Conservation (phyloP, 2,329 filamentous ascomycete genomes). For the Lomentospora prolificans region DNA sequence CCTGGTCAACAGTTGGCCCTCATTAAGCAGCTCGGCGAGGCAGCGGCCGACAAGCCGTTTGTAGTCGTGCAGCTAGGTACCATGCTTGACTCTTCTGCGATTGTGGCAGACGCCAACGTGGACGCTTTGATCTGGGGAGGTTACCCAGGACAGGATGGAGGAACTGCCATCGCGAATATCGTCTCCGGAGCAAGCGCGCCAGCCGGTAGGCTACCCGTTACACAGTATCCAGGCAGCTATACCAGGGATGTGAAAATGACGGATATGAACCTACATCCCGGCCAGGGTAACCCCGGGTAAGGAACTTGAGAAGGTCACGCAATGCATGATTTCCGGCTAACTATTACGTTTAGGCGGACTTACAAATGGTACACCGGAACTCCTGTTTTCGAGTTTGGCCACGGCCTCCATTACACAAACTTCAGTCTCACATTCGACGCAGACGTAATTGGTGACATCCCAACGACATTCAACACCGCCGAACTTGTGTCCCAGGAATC, state of each 20-base stretch:
- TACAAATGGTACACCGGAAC: slow-evolving; percentile 46
- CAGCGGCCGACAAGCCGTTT: slow-evolving; percentile 32
- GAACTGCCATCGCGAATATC: slow-evolving; percentile 42
- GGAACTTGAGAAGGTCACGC: neutral
- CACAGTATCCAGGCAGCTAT: slow-evolving; percentile 45
- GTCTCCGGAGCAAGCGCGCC: slow-evolving; percentile 38
- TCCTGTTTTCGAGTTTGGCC: slow-evolving; percentile 41
- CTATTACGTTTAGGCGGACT: slow-evolving; percentile 27
- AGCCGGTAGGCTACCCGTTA: slow-evolving; percentile 43
- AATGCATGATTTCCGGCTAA: neutral
- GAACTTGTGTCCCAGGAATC: slow-evolving; percentile 21
- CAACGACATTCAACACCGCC: slow-evolving; percentile 19
- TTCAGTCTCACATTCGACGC: slow-evolving; percentile 25
- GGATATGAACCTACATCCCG: slow-evolving; percentile 44
- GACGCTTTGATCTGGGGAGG: slow-evolving; percentile 45
- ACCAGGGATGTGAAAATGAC: slow-evolving; percentile 39
- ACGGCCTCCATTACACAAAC: slow-evolving; percentile 48
- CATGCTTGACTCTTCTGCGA: slow-evolving; percentile 39
- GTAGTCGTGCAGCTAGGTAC: slow-evolving; percentile 42
- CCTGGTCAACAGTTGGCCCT: slow-evolving; percentile 39
- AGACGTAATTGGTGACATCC: slow-evolving; percentile 1
- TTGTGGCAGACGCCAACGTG: slow-evolving; percentile 36
- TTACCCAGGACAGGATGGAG: slow-evolving; percentile 51
- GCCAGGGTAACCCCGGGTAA: slow-evolving; percentile 31
- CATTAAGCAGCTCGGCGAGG: slow-evolving; percentile 20